Percentiles rank a stretch among this genome's conserved stretches.
These are phyloP conservation scores for Sesbania bispinosa DNA, from an alignment of 306 rosid species.

Conservation along the genomic window DNA sequence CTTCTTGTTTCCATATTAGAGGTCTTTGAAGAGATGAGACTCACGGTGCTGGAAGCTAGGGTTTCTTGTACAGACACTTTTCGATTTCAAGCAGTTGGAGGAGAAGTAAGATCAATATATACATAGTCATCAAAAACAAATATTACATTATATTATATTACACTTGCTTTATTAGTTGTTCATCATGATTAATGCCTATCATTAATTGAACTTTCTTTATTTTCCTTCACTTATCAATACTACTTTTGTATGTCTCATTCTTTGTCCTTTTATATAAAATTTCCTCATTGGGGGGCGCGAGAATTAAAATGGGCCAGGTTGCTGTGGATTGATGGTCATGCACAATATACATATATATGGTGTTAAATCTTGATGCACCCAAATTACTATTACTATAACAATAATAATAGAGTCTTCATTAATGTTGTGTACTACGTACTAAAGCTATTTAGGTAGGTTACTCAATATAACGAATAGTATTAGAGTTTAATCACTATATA, in stretches of 20 bases:
- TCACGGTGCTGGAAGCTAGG: slow-evolving; percentile 92
- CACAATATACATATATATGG: neutral
- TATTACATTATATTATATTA: too few relatives aligned
- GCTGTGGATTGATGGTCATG: slow-evolving; percentile 7
- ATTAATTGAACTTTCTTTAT: neutral
- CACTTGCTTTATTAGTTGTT: neutral
- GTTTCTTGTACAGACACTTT: slow-evolving; percentile 89
- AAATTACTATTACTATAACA: too few relatives aligned
- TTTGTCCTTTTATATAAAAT: slow-evolving; percentile 26
- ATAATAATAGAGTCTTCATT: slow-evolving; percentile 11
- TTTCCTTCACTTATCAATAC: neutral
- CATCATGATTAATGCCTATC: too few relatives aligned
- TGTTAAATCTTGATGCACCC: slow-evolving; percentile 1
- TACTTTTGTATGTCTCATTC: slow-evolving; percentile 28
- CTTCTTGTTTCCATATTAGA: slow-evolving; percentile 84
- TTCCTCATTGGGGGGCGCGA: slow-evolving; percentile 22
- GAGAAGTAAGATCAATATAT: slow-evolving; percentile 57
- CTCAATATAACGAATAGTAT: too few relatives aligned
- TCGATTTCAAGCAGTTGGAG: slow-evolving; percentile 81
- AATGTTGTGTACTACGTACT: too few relatives aligned
- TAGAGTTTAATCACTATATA: too few relatives aligned
- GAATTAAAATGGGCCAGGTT: neutral
- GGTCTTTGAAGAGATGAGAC: slow-evolving; percentile 84
- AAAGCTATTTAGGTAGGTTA: too few relatives aligned
- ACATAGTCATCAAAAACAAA: neutral